phyloP scores from a whole-genome alignment of 2,329 filamentous ascomycete genomes.

The Xylaria sp. region DNA sequence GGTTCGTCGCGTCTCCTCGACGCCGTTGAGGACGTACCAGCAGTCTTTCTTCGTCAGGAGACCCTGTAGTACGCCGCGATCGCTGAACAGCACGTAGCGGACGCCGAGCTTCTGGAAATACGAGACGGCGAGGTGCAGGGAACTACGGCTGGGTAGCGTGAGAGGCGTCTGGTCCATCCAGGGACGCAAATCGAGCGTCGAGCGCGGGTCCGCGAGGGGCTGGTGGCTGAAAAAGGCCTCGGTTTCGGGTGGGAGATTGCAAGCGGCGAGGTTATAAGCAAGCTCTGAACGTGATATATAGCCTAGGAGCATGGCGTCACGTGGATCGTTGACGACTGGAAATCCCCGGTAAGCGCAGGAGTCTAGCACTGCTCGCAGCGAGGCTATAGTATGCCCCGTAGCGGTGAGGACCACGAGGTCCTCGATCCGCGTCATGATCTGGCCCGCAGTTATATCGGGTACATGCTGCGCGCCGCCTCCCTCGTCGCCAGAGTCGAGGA shows the following conservation, averaged over 20 bases:
- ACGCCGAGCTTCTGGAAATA: slow-evolving; percentile 97
- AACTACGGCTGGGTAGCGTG: slow-evolving; percentile 80
- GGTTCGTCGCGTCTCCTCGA: slow-evolving; percentile 67
- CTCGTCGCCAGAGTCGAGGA: slow-evolving; percentile 91
- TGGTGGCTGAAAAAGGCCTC: slow-evolving; percentile 88
- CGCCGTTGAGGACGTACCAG: slow-evolving; percentile 89
- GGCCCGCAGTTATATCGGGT: slow-evolving; percentile 85
- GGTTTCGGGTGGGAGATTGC: slow-evolving; percentile 73
- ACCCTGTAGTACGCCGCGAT: slow-evolving; percentile 83
- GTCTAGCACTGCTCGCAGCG: slow-evolving; percentile 75
- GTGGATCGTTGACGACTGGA: slow-evolving; percentile 83
- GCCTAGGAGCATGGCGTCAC: slow-evolving; percentile 82
- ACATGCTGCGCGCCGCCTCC: slow-evolving; percentile 58
- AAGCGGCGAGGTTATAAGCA: slow-evolving; percentile 77
- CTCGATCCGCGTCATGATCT: slow-evolving; percentile 92
- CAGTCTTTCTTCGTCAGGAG: slow-evolving; percentile 97
- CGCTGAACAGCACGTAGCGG: slow-evolving; percentile 87
- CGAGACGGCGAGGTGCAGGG: slow-evolving; percentile 83
- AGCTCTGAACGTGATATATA: slow-evolving; percentile 96
- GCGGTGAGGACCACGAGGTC: slow-evolving; percentile 90
- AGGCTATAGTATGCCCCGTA: slow-evolving; percentile 85
- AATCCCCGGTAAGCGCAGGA: slow-evolving; percentile 88
- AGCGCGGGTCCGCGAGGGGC: slow-evolving; percentile 79
- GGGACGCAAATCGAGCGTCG: slow-evolving; percentile 86
- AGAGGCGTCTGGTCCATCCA: slow-evolving; percentile 99